Base-by-base conservation (phyloP, 2,329 filamentous ascomycete genomes). In the Bisporella sp. region DNA sequence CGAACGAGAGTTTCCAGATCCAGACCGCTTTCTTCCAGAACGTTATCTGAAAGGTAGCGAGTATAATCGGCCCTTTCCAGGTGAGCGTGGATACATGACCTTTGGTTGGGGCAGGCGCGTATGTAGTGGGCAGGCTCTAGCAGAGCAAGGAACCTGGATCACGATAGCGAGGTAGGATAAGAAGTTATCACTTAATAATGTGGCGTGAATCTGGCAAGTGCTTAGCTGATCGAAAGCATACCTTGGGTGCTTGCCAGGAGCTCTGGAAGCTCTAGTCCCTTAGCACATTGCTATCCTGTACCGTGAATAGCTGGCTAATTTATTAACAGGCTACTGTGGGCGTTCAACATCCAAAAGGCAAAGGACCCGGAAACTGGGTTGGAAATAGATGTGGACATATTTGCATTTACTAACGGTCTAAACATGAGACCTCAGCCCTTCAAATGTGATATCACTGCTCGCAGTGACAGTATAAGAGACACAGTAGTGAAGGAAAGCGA, bases 51-150 rank as follows among this genome's bases (percentile, higher is more conserved):
- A 54, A 31, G 48, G 53, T 4, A 52, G 50, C 6, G 56, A 59
- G 21, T 21, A 21, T 21, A 44, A 54, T 68, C 4, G 75, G 37
- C 57, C 55, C 30, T 32, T 41, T 2, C 45, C 48, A 2, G 46
- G 55, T 21, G 41, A 59, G 5, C 54, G 55, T 29, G 55, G 57
- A n/a, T 21, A 21, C 21, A 57, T 56, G 41, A 47, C 47, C 21
- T 71, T 67, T 49, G 68, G 68, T 9, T 61, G 62, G 40, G 69
- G 69, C 3, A 58, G 69, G 1, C 69, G 79, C 29, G 71, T 81
- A 41, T 84, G 80, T 60, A 78, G 74, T 3, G 80, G 79, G 0
- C 75, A 78, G 31, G 74, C 79, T 48, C 67, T 82, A 2, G 76
- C 75, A 0, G 72, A 76, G 50, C 70, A 71, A 5, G 70, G 66